Conservation (phyloP, 352 stramenopile species). For the Phytophthora cryptogea region DNA sequence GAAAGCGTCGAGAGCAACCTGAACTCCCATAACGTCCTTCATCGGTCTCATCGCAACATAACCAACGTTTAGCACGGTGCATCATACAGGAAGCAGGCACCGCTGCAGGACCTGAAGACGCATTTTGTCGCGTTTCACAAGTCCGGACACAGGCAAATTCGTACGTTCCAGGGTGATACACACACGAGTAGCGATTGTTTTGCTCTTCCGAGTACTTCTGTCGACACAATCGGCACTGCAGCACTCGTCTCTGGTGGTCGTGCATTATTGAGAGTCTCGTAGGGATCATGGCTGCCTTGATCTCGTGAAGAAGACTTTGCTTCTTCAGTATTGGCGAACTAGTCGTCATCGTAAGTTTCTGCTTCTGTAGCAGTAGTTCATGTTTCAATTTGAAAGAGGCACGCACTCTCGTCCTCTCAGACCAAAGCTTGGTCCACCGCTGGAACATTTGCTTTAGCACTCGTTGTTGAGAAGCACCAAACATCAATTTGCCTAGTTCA, state of each 20-base stretch:
- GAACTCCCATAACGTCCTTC: conserved; percentile 70
- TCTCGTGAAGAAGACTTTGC: conserved; percentile 14
- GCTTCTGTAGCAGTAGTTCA: conserved; percentile 58
- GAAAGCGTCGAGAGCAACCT: conserved; percentile 59
- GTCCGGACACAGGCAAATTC: conserved; percentile 67
- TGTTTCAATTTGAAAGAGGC: conserved; percentile 75
- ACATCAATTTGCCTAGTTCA: conserved; percentile 60
- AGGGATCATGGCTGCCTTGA: conserved; percentile 12
- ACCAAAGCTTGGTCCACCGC: conserved; percentile 66
- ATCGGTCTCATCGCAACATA: conserved; percentile 77
- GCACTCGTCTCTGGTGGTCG: conserved; percentile 55
- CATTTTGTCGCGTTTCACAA: conserved; percentile 45
- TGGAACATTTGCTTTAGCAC: conserved; percentile 58
- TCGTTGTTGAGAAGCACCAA: conserved; percentile 40
- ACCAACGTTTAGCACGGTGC: conserved; percentile 69
- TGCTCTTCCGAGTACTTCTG: conserved; percentile 73
- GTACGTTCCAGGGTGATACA: conserved; percentile 66
- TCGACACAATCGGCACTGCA: conserved; percentile 66
- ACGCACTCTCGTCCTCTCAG: conserved; percentile 53
- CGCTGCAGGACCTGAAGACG: conserved; percentile 10
- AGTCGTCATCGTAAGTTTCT: conserved; percentile 33
- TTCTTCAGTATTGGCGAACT: conserved; percentile 24
- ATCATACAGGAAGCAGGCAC: conserved; percentile 61
- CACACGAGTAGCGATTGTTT: conserved; percentile 67
- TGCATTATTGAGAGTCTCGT: conserved; percentile 62